These are phyloP conservation scores for Alternaria atra DNA, from an alignment of 2,329 filamentous ascomycete genomes.

Conservation along the genomic window DNA sequence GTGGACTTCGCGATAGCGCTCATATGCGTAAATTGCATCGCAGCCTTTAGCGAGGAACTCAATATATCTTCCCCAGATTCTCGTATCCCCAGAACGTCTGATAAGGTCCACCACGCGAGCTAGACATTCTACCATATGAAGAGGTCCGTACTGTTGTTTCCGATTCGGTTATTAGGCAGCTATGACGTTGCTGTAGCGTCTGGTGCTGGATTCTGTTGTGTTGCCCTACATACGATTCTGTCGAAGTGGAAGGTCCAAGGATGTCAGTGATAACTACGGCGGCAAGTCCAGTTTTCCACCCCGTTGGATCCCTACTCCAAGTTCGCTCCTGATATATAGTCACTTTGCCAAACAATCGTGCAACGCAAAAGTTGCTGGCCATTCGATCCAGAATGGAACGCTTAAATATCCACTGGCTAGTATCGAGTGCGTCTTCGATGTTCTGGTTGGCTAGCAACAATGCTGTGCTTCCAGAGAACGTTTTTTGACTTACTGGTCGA, in stretches of 20 bases:
- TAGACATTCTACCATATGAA: slow-evolving; percentile 27
- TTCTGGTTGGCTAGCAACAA: background rate
- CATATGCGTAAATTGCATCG: slow-evolving; percentile 23
- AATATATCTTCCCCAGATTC: slow-evolving; percentile 23
- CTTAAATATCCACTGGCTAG: background rate
- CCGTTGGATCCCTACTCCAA: background rate
- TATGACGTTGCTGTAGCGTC: slow-evolving; percentile 5
- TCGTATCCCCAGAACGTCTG: slow-evolving; percentile 13
- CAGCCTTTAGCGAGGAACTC: slow-evolving; percentile 20
- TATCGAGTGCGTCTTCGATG: background rate
- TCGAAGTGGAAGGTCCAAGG: background rate
- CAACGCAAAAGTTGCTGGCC: background rate
- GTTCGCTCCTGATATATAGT: background rate
- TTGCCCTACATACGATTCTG: background rate
- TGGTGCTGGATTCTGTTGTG: background rate
- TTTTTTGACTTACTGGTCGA: background rate
- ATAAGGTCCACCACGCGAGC: slow-evolving; percentile 7
- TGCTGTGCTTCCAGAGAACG: background rate
- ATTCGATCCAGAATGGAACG: background rate
- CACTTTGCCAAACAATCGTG: background rate
- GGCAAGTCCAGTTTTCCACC: background rate
- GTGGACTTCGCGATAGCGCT: slow-evolving; percentile 11
- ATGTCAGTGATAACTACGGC: background rate
- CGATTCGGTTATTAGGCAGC: background rate
- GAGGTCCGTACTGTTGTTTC: slow-evolving; percentile 11